Evolutionary conservation across 1,139 yeast species (phyloP).

Genomic region (Tardiomyces blankii): DNA sequence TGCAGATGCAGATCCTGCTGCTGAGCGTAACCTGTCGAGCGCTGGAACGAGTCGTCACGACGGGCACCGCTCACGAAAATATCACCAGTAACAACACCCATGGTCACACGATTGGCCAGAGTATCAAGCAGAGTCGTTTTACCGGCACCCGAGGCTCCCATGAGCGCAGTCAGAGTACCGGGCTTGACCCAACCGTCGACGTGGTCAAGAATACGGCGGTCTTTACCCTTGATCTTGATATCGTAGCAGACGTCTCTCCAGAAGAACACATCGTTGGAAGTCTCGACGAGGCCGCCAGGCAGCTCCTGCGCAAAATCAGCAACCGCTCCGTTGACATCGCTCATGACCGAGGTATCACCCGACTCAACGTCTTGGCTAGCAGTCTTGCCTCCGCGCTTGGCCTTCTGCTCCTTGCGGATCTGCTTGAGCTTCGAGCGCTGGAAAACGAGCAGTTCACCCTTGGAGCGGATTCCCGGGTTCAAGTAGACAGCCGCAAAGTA

Average conservation of each 20-base stretch:
- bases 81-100: constrained; percentile 68
- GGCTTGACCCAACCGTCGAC: constrained; percentile 85
- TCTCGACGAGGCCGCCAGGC: constrained; percentile 10
- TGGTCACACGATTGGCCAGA: constrained; percentile 65
- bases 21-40: constrained; percentile 76
- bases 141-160: constrained; percentile 91
- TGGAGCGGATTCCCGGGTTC: constrained; percentile 67
- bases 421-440: constrained; percentile 30
- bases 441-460: constrained; percentile 72
- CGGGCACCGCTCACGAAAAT: constrained; percentile 64
- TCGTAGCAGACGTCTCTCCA: constrained; percentile 74
- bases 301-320: constrained; percentile 12
- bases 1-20: constrained; percentile 70
- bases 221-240: constrained; percentile 46
- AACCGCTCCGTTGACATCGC: constrained; percentile 12
- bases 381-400: constrained; percentile 10
- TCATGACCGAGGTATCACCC: constrained; percentile 4
- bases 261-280: constrained; percentile 45
- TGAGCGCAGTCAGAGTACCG: constrained; percentile 61
- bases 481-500: constrained; percentile 51
- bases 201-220: constrained; percentile 51
- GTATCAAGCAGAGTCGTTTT: constrained; percentile 69
- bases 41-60: constrained; percentile 63
- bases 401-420: constrained; percentile 26
- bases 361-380: constrained; percentile 20